Evolutionary conservation across 108 stramenopile genomes (phyloP).

Genomic region (Hondaea fermentalgiana): DNA sequence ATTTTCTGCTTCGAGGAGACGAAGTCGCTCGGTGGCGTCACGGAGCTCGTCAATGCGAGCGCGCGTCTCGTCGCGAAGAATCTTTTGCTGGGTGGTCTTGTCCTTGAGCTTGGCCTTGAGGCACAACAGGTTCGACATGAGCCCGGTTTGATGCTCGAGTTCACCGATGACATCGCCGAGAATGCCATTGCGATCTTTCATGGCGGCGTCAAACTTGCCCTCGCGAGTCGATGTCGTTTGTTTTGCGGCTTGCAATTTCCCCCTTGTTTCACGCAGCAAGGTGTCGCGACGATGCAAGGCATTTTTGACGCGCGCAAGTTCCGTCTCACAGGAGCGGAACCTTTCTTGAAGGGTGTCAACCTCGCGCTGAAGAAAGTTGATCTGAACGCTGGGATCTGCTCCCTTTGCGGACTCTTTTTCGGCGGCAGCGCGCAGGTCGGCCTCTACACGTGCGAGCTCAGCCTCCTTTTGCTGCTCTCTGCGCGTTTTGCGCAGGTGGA

Average conservation of each 20-base stretch:
- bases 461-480: not conserved
- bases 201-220: not conserved
- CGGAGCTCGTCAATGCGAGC: not conserved
- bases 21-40: not conserved
- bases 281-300: not conserved
- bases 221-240: not conserved
- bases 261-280: not conserved
- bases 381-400: not conserved
- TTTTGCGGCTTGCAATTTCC: not conserved
- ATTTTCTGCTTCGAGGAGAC: not conserved
- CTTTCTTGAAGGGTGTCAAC: not conserved
- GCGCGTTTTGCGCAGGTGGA: not conserved
- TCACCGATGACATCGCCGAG: not conserved
- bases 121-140: not conserved
- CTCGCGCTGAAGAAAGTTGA: not conserved
- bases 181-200: not conserved
- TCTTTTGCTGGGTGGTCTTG: not conserved
- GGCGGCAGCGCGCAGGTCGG: not conserved
- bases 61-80: not conserved
- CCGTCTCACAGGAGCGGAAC: not conserved
- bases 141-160: not conserved
- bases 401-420: not conserved
- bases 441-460: not conserved
- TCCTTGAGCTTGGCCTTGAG: not conserved
- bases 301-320: not conserved